Conservation (phyloP, 2,329 filamentous ascomycete species). For the Fusarium xylarioides region DNA sequence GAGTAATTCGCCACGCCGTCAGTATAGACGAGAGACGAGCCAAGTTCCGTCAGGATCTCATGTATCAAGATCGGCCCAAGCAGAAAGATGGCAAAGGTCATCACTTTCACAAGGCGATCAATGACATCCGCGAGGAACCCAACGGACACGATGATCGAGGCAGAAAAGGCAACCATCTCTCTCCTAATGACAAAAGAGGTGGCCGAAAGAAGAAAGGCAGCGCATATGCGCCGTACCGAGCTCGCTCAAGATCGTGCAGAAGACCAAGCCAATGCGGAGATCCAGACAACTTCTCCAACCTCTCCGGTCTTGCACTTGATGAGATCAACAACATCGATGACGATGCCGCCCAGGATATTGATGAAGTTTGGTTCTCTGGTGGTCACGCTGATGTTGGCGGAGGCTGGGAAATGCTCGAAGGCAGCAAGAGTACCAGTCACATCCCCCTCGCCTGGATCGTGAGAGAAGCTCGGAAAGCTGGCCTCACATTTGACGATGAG, state of each 20-base stretch:
- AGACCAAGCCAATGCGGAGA: conserved; percentile 35
- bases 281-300: conserved; percentile 43
- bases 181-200: conserved; percentile 12
- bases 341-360: conserved; percentile 72
- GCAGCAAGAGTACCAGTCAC: conserved; percentile 72
- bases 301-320: conserved; percentile 43
- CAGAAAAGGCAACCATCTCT: conserved; percentile 22
- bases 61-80: conserved; percentile 59
- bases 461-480: conserved; percentile 66
- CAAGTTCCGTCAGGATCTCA: conserved; percentile 76
- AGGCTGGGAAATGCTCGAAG: conserved; percentile 70
- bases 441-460: conserved; percentile 78
- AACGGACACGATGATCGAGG: conserved; percentile 27
- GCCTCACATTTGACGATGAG: conserved; percentile 73
- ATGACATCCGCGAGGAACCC: conserved; percentile 30
- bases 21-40: conserved; percentile 76
- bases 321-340: conserved; percentile 53
- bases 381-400: conserved; percentile 83
- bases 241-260: conserved; percentile 51
- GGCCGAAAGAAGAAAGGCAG: conserved; percentile 1
- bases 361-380: conserved; percentile 84
- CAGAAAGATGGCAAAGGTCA: conserved; percentile 30
- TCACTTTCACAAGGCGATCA: conserved; percentile 38
- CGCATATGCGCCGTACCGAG: conserved; percentile 53
- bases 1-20: conserved; percentile 74